Conservation (phyloP, 73 alveolate species). For the Symbiodinium natans region DNA sequence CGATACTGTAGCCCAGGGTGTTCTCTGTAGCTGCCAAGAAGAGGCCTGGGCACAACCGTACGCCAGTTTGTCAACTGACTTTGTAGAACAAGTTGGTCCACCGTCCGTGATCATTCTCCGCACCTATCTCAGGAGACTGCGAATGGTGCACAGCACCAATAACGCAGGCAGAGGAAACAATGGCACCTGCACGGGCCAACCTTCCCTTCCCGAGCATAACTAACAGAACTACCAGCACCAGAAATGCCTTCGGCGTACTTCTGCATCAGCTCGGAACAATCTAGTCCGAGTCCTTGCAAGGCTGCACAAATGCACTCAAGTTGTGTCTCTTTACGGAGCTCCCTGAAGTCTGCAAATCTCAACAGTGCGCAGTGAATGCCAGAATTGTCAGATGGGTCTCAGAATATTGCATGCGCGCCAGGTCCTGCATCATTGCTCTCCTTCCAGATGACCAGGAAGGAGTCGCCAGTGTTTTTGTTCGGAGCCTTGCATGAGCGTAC, state of each 20-base stretch:
- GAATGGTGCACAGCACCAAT: conserved; percentile 92
- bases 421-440: conserved; percentile 49
- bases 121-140: neutral
- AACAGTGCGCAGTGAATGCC: neutral
- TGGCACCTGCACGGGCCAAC: conserved; percentile 45
- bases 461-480: conserved; percentile 98
- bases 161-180: conserved; percentile 68
- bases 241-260: conserved; percentile 55
- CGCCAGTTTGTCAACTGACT: no score
- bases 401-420: neutral
- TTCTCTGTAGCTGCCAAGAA: conserved; percentile 86
- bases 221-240: neutral
- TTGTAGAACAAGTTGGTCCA: no score
- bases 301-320: neutral
- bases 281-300: conserved; percentile 35
- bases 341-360: neutral
- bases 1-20: conserved; percentile 93
- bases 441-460: conserved; percentile 98
- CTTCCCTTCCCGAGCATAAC: neutral
- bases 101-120: no score
- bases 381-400: no score
- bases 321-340: no score
- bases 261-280: conserved; percentile 49
- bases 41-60: conserved; percentile 46
- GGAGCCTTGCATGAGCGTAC: conserved; percentile 63